These are phyloP conservation scores for Epichloe festucae DNA, from an alignment of 2,329 filamentous ascomycete genomes.

Conservation along the genomic window DNA sequence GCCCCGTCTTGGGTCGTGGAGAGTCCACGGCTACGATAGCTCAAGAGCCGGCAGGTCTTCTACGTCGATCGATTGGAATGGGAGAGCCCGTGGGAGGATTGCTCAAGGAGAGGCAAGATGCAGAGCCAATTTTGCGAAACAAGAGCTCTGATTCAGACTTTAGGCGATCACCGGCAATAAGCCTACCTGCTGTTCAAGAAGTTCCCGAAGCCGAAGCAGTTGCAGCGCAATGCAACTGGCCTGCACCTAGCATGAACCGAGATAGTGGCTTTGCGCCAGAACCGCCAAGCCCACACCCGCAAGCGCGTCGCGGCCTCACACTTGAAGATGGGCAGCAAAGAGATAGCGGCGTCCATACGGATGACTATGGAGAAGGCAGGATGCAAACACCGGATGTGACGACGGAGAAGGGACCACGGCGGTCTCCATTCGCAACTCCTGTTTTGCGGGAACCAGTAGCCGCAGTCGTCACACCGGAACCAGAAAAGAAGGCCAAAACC, in stretches of 20 bases:
- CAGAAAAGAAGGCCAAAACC: constrained; percentile 25
- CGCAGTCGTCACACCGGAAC: constrained; percentile 28
- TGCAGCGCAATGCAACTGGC: constrained; percentile 10
- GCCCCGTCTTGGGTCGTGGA: constrained; percentile 23
- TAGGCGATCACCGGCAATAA: constrained; percentile 28
- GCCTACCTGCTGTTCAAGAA: constrained; percentile 40
- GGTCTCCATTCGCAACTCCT: constrained; percentile 24
- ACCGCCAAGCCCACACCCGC: constrained; percentile 28
- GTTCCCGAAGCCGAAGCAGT: constrained; percentile 32
- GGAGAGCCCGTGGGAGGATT: constrained; percentile 18
- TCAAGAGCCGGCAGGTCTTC: constrained; percentile 13
- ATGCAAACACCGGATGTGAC: constrained; percentile 17
- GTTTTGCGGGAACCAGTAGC: constrained; percentile 26
- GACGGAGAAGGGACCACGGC: constrained; percentile 15
- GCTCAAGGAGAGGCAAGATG: constrained; percentile 18
- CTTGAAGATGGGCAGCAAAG: constrained; percentile 25
- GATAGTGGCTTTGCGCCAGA: constrained; percentile 23
- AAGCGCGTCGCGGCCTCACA: constrained; percentile 21
- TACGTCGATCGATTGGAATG: constrained; percentile 18
- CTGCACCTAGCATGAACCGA: constrained; percentile 24
- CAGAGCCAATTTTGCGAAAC: constrained; percentile 11
- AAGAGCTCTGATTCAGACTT: constrained; percentile 23
- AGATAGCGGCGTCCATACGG: constrained; percentile 45
- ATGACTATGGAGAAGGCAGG: constrained; percentile 28
- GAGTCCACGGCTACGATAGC: constrained; percentile 10